Evolutionary conservation across 441 rosid species (phyloP), one percentile per base, ranked within the genome.

Genomic region (Arabidopsis lyrata): DNA sequence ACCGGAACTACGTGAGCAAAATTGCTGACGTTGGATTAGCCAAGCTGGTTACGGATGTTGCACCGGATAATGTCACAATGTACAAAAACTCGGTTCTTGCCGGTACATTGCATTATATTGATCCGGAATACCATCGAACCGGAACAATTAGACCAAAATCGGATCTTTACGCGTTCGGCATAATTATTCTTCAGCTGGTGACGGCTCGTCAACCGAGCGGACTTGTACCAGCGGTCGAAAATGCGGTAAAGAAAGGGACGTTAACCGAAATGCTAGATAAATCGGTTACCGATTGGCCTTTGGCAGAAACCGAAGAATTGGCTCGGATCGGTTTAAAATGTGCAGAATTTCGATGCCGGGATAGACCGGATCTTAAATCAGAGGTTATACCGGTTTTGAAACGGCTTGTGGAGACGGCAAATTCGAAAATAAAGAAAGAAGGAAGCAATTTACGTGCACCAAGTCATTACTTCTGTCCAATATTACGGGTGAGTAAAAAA

Each of bases 141-240:
- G 98, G 98, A 53, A 91, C 95, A 0, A 13, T 93, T 48, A 80
- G 96, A 80, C 95, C 97, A 4, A 93, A 93, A 76, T 93, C 98
- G 1, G 98, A 91, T 84, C 75, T 90, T 22, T 90, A 84, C 36
- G 98, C 90, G 13, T 84, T 93, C 35, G 97, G 98, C 22, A 62
- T 91, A 54, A 85, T 78, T 34, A 77, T 83, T 68, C 95, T 91
- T 60, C 97, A 94, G 73, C 38, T 94, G 20, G 68, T 94, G 74
- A 85, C 89, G 0, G 88, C 83, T 58, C 78, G 87, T 24, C 82
- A 64, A 20, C 93, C 97, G 0, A 84, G 60, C 38, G 88, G 95
- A 39, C 87, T 91, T 71, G 18, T 85, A 9, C 62, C 63, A 29
- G 60, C 70, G 2, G 90, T 84, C 16, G 91, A 88, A 85, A 86